phyloP scores from a whole-genome alignment of 139 green algal genomes.

The Tetradesmus lagerheimii region DNA sequence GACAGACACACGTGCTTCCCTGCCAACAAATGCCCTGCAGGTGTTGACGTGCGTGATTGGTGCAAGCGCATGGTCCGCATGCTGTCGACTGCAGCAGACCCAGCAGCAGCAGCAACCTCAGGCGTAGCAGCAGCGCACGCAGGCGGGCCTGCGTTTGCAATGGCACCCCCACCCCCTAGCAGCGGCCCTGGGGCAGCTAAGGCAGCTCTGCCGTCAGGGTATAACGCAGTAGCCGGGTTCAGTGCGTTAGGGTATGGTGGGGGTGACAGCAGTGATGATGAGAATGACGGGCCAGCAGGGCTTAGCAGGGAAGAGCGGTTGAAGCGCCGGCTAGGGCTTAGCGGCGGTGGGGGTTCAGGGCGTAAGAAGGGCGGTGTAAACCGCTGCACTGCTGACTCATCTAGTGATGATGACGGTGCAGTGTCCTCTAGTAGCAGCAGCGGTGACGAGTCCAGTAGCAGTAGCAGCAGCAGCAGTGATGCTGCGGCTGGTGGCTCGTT shows the following conservation, averaged over 20 bases:
- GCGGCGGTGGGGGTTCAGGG: background rate
- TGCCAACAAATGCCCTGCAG: slow-evolving; percentile 1
- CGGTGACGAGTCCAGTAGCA: background rate
- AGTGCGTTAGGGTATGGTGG: slow-evolving; percentile 39
- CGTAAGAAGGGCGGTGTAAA: background rate
- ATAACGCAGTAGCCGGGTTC: slow-evolving; percentile 50
- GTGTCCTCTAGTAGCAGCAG: slow-evolving; percentile 3
- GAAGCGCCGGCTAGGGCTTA: slow-evolving; percentile 17
- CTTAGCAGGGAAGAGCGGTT: slow-evolving; percentile 37
- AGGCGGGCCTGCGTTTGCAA: slow-evolving; percentile 26
- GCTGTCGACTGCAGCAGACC: slow-evolving; percentile 42
- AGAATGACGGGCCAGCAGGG: slow-evolving; percentile 21
- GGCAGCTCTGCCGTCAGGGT: slow-evolving; percentile 5
- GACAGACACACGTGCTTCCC: background rate
- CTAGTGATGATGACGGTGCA: background rate
- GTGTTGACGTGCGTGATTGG: slow-evolving; percentile 58
- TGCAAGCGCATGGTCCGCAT: slow-evolving; percentile 51
- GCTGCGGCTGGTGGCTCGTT: slow-evolving; percentile 23
- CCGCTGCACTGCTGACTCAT: background rate
- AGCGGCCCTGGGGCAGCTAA: background rate
- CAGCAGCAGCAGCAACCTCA: background rate
- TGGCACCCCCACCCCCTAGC: background rate
- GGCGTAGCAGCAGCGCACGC: slow-evolving; percentile 7
- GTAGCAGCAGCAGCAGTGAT: slow-evolving; percentile 14
- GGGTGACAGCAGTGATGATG: slow-evolving; percentile 3